These are phyloP conservation scores for Trichoderma reesei DNA, from an alignment of 495 filamentous ascomycete genomes.

Conservation along the genomic window DNA sequence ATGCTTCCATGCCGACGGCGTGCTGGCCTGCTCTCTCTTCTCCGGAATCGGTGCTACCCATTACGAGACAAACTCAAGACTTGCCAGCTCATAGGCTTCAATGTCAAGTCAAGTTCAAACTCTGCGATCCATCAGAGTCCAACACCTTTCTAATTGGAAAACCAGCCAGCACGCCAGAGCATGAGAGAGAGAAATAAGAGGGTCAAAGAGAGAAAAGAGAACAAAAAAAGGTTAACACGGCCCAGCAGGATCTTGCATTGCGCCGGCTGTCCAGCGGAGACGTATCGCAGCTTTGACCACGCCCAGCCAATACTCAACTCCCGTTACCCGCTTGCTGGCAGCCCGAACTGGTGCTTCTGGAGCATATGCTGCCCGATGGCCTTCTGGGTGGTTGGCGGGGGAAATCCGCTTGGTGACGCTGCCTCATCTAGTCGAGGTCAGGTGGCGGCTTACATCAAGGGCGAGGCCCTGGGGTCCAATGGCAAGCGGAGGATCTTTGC, in stretches of 20 bases:
- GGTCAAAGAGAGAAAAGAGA: background rate
- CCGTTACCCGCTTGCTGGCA: background rate
- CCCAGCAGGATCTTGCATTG: slow-evolving; percentile 1
- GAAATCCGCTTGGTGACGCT: slow-evolving; percentile 9
- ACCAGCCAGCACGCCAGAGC: background rate
- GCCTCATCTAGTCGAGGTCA: background rate
- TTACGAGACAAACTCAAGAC: background rate
- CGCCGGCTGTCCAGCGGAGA: slow-evolving; percentile 2
- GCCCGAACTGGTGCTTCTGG: background rate
- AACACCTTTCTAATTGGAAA: too few relatives aligned
- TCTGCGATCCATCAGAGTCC: slow-evolving; percentile 1
- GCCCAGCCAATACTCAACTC: background rate
- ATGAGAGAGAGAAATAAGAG: background rate
- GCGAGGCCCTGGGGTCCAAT: background rate
- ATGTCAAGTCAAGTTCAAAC: background rate
- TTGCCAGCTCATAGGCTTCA: slow-evolving; percentile 3
- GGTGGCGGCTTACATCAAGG: slow-evolving; percentile 8
- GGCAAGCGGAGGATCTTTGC: slow-evolving; percentile 4
- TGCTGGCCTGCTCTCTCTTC: background rate
- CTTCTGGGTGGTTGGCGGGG: slow-evolving; percentile 13
- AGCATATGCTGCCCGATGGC: slow-evolving; percentile 14
- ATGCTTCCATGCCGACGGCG: background rate
- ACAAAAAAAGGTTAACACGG: background rate
- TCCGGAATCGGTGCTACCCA: background rate
- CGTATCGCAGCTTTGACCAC: background rate